Conservation (phyloP, 2,329 filamentous ascomycete species). For the Aspergillus ruber region DNA sequence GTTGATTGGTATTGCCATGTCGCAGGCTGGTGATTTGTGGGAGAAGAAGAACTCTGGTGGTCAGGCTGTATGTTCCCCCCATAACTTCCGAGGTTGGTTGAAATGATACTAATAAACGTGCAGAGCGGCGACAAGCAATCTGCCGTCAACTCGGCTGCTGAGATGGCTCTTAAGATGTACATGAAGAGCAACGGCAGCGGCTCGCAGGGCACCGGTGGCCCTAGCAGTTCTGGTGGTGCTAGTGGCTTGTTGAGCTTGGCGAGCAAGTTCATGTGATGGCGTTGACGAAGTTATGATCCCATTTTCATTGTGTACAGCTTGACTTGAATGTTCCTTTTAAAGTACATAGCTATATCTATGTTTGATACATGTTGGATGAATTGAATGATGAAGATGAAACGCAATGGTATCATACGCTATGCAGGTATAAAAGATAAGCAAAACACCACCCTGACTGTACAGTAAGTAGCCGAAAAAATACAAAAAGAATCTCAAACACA, state of each 20-base stretch:
- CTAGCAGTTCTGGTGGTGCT: conserved; percentile 20
- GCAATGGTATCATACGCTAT: neutral
- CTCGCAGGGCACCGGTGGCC: conserved; percentile 39
- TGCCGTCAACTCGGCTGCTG: conserved; percentile 69
- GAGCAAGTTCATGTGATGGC: conserved; percentile 50
- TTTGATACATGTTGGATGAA: neutral
- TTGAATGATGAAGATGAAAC: neutral
- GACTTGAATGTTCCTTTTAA: neutral
- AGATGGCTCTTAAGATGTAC: conserved; percentile 88
- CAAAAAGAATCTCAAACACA: neutral
- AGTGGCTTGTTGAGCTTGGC: conserved; percentile 51
- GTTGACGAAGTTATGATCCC: neutral
- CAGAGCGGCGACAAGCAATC: conserved; percentile 67
- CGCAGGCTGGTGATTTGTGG: conserved; percentile 73
- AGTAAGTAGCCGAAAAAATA: neutral
- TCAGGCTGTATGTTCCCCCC: conserved; percentile 42
- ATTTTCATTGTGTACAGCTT: neutral
- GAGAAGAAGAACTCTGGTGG: conserved; percentile 53
- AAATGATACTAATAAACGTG: conserved; percentile 4
- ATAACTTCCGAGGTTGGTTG: conserved; percentile 2
- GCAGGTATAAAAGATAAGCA: neutral
- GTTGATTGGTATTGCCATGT: conserved; percentile 81
- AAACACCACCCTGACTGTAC: too few relatives aligned
- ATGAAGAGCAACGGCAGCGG: conserved; percentile 64
- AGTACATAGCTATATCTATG: neutral